Percentiles rank a stretch among this genome's conserved stretches.
These are phyloP conservation scores for Penicillium fuscoglaucum DNA, from an alignment of 2,329 filamentous ascomycete species.

Conservation along the genomic window DNA sequence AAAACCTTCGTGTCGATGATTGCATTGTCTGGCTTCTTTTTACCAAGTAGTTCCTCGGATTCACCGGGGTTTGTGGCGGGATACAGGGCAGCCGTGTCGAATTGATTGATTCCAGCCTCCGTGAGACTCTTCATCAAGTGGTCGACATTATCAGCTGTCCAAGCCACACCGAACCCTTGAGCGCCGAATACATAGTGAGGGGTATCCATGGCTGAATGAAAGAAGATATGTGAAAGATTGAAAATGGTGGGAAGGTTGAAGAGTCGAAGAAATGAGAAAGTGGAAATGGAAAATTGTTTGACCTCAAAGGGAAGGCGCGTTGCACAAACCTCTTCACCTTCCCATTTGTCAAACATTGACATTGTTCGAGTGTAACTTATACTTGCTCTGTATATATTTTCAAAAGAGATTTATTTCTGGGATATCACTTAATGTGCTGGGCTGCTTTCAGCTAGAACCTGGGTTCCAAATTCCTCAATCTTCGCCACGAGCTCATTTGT, in stretches of 20 bases:
- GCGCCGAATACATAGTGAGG: conserved; percentile 6
- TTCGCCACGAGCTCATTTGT: conserved; percentile 27
- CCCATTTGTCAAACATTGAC: background rate
- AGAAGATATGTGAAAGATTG: background rate
- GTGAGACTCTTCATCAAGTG: background rate
- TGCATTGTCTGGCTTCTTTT: background rate
- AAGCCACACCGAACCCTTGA: background rate
- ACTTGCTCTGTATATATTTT: background rate
- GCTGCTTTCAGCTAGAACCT: background rate
- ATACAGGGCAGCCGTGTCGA: conserved; percentile 7
- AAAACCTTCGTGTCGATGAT: conserved; percentile 4
- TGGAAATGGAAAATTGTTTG: background rate
- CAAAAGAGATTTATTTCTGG: background rate
- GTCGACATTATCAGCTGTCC: background rate
- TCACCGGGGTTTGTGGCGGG: conserved; percentile 2
- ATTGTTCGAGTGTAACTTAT: background rate
- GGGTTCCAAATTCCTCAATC: conserved; percentile 24
- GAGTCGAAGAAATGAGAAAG: background rate
- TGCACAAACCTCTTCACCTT: background rate
- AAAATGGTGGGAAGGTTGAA: background rate
- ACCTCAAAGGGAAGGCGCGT: background rate
- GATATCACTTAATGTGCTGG: background rate
- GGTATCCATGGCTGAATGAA: background rate
- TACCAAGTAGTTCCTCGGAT: conserved; percentile 1
- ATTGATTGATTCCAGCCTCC: background rate